phyloP scores from a whole-genome alignment of 495 filamentous ascomycete species.

The Lasiosphaeris hirsuta region DNA sequence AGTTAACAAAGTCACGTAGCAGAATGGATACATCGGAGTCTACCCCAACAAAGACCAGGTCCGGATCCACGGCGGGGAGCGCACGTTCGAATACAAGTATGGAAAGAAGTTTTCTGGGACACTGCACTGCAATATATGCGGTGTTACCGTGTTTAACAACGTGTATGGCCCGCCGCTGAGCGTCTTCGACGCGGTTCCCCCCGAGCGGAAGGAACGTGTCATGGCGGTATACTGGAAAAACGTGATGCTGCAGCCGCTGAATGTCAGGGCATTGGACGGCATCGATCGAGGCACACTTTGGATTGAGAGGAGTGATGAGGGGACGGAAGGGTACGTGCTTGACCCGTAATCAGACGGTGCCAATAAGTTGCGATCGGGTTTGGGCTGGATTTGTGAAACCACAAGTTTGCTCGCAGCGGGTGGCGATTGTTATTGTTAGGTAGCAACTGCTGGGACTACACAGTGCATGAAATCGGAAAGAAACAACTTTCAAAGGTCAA shows the following conservation, averaged over 20 bases:
- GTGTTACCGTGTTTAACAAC: slow-evolving; percentile 18
- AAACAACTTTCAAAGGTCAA: no score
- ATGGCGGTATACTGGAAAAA: slow-evolving; percentile 15
- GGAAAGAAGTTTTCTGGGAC: slow-evolving; percentile 7
- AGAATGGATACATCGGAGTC: slow-evolving; percentile 20
- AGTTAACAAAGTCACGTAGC: neutral
- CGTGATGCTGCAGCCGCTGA: slow-evolving; percentile 20
- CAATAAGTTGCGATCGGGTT: no score
- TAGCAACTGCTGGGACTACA: no score
- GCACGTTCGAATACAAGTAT: slow-evolving; percentile 21
- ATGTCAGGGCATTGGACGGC: slow-evolving; percentile 18
- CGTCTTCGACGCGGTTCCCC: slow-evolving; percentile 10
- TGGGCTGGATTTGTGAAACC: no score
- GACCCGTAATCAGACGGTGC: no score
- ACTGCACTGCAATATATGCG: slow-evolving; percentile 18
- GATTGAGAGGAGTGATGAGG: slow-evolving; percentile 12
- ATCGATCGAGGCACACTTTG: slow-evolving; percentile 4
- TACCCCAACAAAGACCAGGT: slow-evolving; percentile 22
- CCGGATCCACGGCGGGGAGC: slow-evolving; percentile 10
- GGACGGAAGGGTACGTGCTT: slow-evolving; percentile 21
- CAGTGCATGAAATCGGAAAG: no score
- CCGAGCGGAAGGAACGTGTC: slow-evolving; percentile 16
- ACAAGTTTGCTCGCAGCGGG: no score
- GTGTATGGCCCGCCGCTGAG: slow-evolving; percentile 22
- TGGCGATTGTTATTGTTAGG: no score